phyloP scores from a whole-genome alignment of 2,329 filamentous ascomycete genomes.

The Microcera coccophila region DNA sequence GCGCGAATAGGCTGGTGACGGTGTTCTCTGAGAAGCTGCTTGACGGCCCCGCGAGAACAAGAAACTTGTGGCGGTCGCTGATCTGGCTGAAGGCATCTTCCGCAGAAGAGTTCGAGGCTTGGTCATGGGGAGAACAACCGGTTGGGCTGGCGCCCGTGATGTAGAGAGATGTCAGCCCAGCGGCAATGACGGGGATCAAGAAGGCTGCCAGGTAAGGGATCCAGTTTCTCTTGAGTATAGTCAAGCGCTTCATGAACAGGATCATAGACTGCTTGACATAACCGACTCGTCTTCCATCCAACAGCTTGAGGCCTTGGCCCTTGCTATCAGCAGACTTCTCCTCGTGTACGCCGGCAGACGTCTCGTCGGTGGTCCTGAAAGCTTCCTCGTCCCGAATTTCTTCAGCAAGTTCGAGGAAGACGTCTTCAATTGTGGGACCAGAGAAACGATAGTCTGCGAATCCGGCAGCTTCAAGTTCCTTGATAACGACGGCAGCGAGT shows the following conservation, averaged over 20 bases:
- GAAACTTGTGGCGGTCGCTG: constrained; percentile 19
- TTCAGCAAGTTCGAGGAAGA: constrained; percentile 81
- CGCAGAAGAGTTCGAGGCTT: constrained; percentile 40
- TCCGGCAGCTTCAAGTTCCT: constrained; percentile 60
- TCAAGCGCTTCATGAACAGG: constrained; percentile 72
- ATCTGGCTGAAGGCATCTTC: constrained; percentile 39
- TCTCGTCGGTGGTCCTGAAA: constrained; percentile 23
- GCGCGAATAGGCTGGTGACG: constrained; percentile 35
- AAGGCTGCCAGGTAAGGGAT: constrained; percentile 72
- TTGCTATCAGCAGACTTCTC: constrained; percentile 25
- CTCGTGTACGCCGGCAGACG: constrained; percentile 10
- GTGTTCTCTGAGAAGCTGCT: constrained; percentile 35
- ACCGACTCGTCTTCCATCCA: constrained; percentile 65
- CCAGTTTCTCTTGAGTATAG: constrained; percentile 73
- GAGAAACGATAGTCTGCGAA: constrained; percentile 79
- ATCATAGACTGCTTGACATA: constrained; percentile 68
- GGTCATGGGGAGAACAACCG: constrained; percentile 50
- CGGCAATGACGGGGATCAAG: constrained; percentile 72
- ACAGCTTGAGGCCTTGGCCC: constrained; percentile 48
- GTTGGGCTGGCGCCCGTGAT: constrained; percentile 53
- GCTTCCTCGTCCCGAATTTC: constrained; percentile 60
- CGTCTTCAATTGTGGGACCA: constrained; percentile 87
- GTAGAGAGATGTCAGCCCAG: constrained; percentile 75
- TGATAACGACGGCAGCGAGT: constrained; percentile 68
- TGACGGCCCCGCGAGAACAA: constrained; percentile 33